These are phyloP conservation scores for Nepenthes mirabilis DNA, from an alignment of 148 eudicot genomes.

Conservation along the genomic window DNA sequence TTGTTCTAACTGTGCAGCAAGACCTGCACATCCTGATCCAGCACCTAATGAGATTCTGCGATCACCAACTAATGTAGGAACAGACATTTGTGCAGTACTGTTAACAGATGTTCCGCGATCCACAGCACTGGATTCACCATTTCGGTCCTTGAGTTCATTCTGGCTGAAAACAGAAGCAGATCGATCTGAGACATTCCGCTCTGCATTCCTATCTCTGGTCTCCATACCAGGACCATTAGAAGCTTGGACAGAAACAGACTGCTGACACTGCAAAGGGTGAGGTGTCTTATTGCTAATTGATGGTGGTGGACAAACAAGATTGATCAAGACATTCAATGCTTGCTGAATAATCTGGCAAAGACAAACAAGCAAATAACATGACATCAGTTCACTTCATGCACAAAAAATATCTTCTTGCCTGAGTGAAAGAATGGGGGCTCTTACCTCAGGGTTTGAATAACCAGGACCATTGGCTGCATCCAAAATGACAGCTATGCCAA, in stretches of 20 bases:
- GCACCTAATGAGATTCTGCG: conserved; percentile 85
- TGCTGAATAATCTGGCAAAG: conserved; percentile 73
- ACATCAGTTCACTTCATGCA: neutral
- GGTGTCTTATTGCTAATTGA: conserved; percentile 84
- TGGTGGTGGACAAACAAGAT: conserved; percentile 98
- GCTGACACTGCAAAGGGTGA: conserved; percentile 43
- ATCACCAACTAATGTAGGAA: conserved; percentile 70
- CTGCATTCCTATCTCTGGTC: conserved; percentile 43
- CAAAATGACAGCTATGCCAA: conserved; percentile 90
- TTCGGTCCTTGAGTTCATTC: conserved; percentile 51
- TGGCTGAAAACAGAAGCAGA: conserved; percentile 27
- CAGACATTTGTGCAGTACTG: conserved; percentile 38
- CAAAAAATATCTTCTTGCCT: neutral
- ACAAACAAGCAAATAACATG: conserved; percentile 5
- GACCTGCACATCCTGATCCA: conserved; percentile 92
- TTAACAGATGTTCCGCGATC: conserved; percentile 38
- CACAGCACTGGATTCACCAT: conserved; percentile 40
- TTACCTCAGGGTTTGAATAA: conserved; percentile 87
- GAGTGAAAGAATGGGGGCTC: conserved; percentile 3
- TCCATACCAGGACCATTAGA: conserved; percentile 45
- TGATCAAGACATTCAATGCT: conserved; percentile 76
- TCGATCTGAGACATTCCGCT: conserved; percentile 33
- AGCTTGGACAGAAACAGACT: conserved; percentile 41
- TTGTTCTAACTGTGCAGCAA: conserved; percentile 96
- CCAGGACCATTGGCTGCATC: conserved; percentile 92